phyloP scores from a whole-genome alignment of 1,284 basidiomycete species.

The Amylostereum areolatum region DNA sequence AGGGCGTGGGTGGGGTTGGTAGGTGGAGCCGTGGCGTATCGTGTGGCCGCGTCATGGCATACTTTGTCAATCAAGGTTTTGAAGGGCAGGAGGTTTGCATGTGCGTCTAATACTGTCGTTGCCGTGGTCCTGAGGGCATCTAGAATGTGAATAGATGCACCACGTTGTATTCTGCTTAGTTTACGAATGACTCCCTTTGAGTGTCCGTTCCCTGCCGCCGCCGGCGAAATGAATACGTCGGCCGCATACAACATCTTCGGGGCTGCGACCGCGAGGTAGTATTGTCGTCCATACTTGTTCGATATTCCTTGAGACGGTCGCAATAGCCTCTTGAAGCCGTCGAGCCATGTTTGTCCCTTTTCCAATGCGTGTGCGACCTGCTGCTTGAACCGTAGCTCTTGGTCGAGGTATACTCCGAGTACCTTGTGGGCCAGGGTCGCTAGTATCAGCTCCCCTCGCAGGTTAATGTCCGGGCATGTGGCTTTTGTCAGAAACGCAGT shows the following conservation, averaged over 20 bases:
- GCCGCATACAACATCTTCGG: constrained; percentile 1
- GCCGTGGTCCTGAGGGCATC: neutral
- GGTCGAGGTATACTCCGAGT: neutral
- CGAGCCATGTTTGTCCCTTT: neutral
- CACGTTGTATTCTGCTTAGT: neutral
- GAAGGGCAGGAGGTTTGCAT: neutral
- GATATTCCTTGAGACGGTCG: neutral
- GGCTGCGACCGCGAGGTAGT: neutral
- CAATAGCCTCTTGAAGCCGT: neutral
- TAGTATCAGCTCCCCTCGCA: too few relatives aligned
- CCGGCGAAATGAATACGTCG: too few relatives aligned
- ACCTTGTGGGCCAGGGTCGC: neutral
- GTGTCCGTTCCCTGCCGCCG: too few relatives aligned
- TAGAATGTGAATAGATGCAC: neutral
- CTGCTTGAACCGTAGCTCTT: neutral
- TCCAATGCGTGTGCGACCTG: neutral
- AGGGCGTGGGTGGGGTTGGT: neutral
- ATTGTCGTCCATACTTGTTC: neutral
- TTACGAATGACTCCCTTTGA: neutral
- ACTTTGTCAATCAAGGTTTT: neutral
- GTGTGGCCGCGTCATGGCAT: neutral
- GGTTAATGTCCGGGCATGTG: too few relatives aligned
- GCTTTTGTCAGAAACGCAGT: too few relatives aligned
- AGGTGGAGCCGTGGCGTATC: neutral
- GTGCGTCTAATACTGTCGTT: neutral